phyloP scores from a whole-genome alignment of 1,139 yeast genomes.

The Taiozyma onychis region DNA sequence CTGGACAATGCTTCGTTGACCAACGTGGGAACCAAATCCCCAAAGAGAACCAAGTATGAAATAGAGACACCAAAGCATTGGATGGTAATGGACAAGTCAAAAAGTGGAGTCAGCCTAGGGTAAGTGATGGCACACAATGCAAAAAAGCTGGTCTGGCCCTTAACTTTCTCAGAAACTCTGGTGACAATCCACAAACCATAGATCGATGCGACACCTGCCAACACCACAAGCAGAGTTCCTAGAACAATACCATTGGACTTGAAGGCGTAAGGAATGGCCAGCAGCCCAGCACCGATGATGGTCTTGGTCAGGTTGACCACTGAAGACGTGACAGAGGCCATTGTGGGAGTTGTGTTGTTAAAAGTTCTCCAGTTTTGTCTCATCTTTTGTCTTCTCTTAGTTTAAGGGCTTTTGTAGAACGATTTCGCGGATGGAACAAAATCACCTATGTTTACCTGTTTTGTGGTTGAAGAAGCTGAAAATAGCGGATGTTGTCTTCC shows the following conservation, averaged over 20 bases:
- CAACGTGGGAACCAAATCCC: conserved; percentile 79
- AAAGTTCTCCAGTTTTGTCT: not conserved
- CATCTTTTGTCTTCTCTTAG: not conserved
- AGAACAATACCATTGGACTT: conserved; percentile 74
- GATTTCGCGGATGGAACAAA: not conserved
- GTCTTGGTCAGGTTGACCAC: conserved; percentile 61
- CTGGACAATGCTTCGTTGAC: conserved; percentile 32
- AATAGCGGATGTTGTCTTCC: not conserved
- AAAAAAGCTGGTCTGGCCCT: conserved; percentile 81
- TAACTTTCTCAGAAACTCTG: conserved; percentile 54
- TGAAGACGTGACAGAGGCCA: conserved; percentile 36
- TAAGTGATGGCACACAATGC: conserved; percentile 78
- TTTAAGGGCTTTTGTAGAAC: not conserved
- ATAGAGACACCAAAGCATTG: conserved; percentile 94
- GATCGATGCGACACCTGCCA: conserved; percentile 78
- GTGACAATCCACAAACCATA: conserved; percentile 77
- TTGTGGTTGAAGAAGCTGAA: no score
- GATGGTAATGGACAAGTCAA: conserved; percentile 82
- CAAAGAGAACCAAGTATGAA: conserved; percentile 81
- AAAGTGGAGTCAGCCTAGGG: conserved; percentile 74
- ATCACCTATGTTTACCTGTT: not conserved
- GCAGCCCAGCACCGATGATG: conserved; percentile 84
- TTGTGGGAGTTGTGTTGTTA: not conserved
- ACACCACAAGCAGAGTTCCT: conserved; percentile 57
- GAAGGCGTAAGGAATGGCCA: conserved; percentile 90